Evolutionary conservation across 306 rosid species (phyloP), one percentile per base, ranked within the genome.

Genomic region (Prunus davidiana): DNA sequence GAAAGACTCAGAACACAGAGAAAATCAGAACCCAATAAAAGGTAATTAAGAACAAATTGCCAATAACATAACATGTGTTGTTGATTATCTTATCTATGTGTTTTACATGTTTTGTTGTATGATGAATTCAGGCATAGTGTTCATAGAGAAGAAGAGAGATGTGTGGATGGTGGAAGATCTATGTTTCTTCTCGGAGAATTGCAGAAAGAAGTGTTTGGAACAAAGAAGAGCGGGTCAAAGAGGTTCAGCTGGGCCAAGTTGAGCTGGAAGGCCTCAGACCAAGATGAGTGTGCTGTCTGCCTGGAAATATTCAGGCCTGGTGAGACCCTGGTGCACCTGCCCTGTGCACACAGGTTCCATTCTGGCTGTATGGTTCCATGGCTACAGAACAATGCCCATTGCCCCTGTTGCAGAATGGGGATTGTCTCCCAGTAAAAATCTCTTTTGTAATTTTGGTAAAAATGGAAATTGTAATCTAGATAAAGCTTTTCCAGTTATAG

Each of bases 281-380:
- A 87, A 83, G 95, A 88, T 30, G 93, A 87, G 27, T 90, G 96
- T 64, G 84, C 92, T 0, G 86, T 90, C 63, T 94, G 97, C 82
- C 72, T 93, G 67, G 97, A 89, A 56, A 55, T 72, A 83, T 84
- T 89, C 71, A 81, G 71, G 71, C 79, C 57, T 30, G 84, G 86
- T 58, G 90, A 93, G 82, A 79, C 79, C 6, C 69, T 91, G 77
- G 78, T 84, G 60, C 87, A 81, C 78, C 87, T 91, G 45, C 98
- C 88, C 28, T 93, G 98, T 72, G 91, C 95, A 0, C 97, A 93
- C 55, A 88, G 80, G 83, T 95, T 95, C 83, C 98, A 95, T 64
- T 85, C 82, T 46, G 75, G 55, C 5, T 95, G 98, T 66, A 77
- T 95, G 80, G 84, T 84, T 41, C 98, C 98, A 63, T 95, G 97